Evolutionary conservation across 1,139 yeast species (phyloP).

Genomic region (Blastobotrys malaysiensis): DNA sequence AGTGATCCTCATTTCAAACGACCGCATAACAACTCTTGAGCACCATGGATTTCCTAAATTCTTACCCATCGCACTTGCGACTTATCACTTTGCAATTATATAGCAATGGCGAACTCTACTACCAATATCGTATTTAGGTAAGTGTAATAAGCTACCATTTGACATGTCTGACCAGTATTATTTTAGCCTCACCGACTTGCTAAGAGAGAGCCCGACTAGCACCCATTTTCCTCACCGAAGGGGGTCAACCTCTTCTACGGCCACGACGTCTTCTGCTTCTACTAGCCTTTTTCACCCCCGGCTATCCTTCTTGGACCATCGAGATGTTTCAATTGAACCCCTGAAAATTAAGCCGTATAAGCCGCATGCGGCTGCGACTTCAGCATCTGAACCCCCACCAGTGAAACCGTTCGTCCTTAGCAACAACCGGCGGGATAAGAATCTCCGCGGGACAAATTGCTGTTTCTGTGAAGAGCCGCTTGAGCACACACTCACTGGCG

Average conservation of each 20-base stretch:
- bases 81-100: not conserved
- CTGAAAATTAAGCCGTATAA: constrained; percentile 1
- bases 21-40: not conserved
- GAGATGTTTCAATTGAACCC: not conserved
- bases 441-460: constrained; percentile 21
- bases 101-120: not conserved
- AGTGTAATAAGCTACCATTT: not conserved
- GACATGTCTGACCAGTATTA: not conserved
- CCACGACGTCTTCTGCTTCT: not conserved
- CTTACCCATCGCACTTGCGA: not conserved
- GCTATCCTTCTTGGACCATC: constrained; percentile 3
- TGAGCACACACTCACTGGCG: constrained; percentile 22
- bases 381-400: constrained; percentile 13
- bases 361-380: not conserved
- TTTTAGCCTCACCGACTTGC: constrained; percentile 12
- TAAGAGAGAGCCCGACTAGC: constrained; percentile 12
- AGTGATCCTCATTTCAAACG: not conserved
- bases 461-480: constrained; percentile 29
- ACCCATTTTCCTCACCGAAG: constrained; percentile 7
- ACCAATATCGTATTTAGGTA: constrained; percentile 10
- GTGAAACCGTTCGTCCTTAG: constrained; percentile 17
- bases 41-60: not conserved
- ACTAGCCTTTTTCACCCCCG: not conserved
- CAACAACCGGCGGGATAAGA: constrained; percentile 15
- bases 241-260: not conserved